A percentile compares a stretch with the other conserved stretches of the same genome.
phyloP scores from a whole-genome alignment of 768 basidiomycete species.

The Calocera viscosa region DNA sequence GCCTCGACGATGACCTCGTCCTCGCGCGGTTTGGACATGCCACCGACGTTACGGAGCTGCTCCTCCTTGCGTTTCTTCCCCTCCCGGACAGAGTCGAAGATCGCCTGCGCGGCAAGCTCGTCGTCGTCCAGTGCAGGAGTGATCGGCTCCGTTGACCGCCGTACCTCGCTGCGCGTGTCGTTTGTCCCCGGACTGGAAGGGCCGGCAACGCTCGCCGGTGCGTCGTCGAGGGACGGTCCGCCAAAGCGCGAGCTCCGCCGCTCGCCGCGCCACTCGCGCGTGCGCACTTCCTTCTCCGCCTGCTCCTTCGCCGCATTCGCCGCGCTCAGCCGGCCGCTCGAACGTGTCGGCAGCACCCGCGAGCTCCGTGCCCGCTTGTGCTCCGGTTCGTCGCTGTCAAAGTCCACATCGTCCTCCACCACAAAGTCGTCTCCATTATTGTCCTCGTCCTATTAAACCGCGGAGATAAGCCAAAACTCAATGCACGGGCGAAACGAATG shows the following conservation, averaged over 20 bases:
- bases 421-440: slow-evolving; percentile 30
- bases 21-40: background rate
- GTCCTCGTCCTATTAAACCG: slow-evolving; percentile 22
- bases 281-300: background rate
- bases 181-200: slow-evolving; percentile 21
- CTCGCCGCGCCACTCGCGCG: slow-evolving; percentile 9
- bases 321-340: slow-evolving; percentile 9
- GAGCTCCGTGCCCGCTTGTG: background rate
- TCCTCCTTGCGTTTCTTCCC: background rate
- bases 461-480: slow-evolving; percentile 19
- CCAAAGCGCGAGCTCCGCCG: slow-evolving; percentile 25
- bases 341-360: slow-evolving; percentile 2
- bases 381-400: slow-evolving; percentile 6
- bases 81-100: background rate
- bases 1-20: slow-evolving; percentile 64
- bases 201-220: slow-evolving; percentile 14
- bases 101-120: slow-evolving; percentile 37
- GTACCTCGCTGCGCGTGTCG: slow-evolving; percentile 22
- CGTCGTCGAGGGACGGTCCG: slow-evolving; percentile 24
- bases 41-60: background rate
- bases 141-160: slow-evolving; percentile 44
- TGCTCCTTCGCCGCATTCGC: background rate
- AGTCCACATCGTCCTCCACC: slow-evolving; percentile 12
- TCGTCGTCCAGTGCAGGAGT: slow-evolving; percentile 30
- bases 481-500: background rate